Base-by-base conservation (phyloP, 768 basidiomycete species). In the Auricularia sp. region DNA sequence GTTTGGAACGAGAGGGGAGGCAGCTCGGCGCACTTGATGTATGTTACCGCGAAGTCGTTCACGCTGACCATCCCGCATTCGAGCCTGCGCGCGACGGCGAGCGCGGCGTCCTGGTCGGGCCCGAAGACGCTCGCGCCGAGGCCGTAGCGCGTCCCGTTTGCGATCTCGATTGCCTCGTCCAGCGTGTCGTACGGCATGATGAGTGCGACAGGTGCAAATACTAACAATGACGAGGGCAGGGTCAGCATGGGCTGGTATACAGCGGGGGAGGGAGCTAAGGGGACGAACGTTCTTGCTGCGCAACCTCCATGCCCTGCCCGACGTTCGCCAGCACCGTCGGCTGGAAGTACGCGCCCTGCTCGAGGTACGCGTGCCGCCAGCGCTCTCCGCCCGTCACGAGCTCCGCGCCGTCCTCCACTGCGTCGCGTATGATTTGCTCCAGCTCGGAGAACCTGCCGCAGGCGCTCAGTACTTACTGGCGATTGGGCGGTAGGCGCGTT, bases 51-150 rank as follows among this genome's bases (percentile, higher is more conserved):
- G 72, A 93, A 97, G 77, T 98, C 97, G 70, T 98, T 98, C 67
- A 97, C 81, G 21, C 94, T 88, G 3, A 98, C 96, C 97, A 99
- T 98, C 58, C 96, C 96, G 70, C 93, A 95, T 63, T 96, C 86
- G 62, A 99, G 78, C 61, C 80, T 77, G 69, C 86, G 85, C 35
- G 94, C 94, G 24, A 98, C 88, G 61, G 87, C 79, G 63, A 92
- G 69, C 71, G 92, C 94, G 54, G 89, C 78, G 47, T 83, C 81
- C 73, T 89, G 88, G 71, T 91, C 85, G 10, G 88, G 88, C 8
- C 97, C 97, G 72, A 95, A 99, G 21, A 99, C 92, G 64, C 91
- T 92, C 2, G 95, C 94, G 21, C 95, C 96, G 35, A 99, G 85
- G 13, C 91, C 95, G 73, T 90, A 98, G 24, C 82, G 81, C 0